Evolutionary conservation across 768 basidiomycete genomes (phyloP).

Genomic region (Trametes sanguinea): DNA sequence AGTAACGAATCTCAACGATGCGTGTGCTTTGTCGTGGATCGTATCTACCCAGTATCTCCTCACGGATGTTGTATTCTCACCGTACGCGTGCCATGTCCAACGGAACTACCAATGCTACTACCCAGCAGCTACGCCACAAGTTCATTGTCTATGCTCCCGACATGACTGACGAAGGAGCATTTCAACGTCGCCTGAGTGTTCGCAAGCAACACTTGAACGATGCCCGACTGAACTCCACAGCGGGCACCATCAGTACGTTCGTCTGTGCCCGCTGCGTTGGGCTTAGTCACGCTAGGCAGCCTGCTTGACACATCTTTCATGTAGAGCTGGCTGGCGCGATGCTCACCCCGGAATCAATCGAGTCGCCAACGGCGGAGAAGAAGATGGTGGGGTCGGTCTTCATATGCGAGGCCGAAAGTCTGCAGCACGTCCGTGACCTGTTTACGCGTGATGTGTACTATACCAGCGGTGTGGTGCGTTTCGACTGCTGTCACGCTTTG

Average conservation of each 20-base stretch:
- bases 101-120: not conserved
- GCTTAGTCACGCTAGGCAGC: not conserved
- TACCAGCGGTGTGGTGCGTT: slow-evolving; percentile 44
- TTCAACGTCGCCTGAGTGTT: slow-evolving; percentile 57
- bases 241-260: slow-evolving; percentile 54
- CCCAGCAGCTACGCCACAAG: slow-evolving; percentile 23
- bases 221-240: slow-evolving; percentile 43
- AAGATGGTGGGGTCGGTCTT: slow-evolving; percentile 65
- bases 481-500: not conserved
- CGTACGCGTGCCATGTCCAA: not conserved
- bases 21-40: too few species aligned
- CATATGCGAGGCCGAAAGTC: slow-evolving; percentile 53
- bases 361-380: slow-evolving; percentile 45
- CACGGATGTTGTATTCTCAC: too few species aligned
- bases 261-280: slow-evolving; percentile 7
- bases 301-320: too few species aligned
- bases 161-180: slow-evolving; percentile 57
- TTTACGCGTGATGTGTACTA: slow-evolving; percentile 47
- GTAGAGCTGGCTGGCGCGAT: slow-evolving; percentile 61
- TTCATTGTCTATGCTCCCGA: slow-evolving; percentile 73
- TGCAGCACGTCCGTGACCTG: slow-evolving; percentile 46
- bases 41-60: too few species aligned
- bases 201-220: slow-evolving; percentile 52
- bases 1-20: too few species aligned
- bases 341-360: slow-evolving; percentile 58